Percentiles rank a stretch among this genome's conserved stretches.
Conservation (phyloP, 2,329 filamentous ascomycete species). For the Alternaria sp. region DNA sequence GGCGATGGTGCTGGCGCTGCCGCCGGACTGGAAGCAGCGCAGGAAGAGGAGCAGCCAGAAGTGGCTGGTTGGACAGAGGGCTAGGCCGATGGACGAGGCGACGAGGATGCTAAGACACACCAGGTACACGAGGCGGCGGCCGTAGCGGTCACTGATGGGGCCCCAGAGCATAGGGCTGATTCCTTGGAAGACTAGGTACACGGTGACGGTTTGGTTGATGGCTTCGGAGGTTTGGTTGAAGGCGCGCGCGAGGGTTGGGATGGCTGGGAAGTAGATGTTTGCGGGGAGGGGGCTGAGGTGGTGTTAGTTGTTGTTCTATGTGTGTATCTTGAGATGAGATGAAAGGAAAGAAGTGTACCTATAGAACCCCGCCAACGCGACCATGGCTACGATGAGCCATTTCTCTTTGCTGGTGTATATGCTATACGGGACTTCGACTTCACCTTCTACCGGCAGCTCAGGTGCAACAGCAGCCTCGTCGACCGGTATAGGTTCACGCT, state of each 20-base stretch:
- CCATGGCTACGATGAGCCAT: conserved; percentile 40
- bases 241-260: conserved; percentile 42
- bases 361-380: conserved; percentile 39
- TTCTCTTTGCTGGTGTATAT: conserved; percentile 38
- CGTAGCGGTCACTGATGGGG: conserved; percentile 58
- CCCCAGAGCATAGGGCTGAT: conserved; percentile 60
- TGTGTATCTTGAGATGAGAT: neutral
- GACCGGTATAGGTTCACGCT: conserved; percentile 16
- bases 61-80: conserved; percentile 38
- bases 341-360: conserved; percentile 18
- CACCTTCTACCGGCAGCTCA: conserved; percentile 17
- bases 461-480: conserved; percentile 17
- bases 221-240: conserved; percentile 50
- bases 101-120: conserved; percentile 46
- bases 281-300: conserved; percentile 47
- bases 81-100: conserved; percentile 42
- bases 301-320: neutral
- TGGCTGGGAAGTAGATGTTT: conserved; percentile 49
- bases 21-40: conserved; percentile 47
- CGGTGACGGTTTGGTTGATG: conserved; percentile 60
- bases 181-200: conserved; percentile 58
- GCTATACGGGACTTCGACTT: conserved; percentile 33
- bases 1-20: conserved; percentile 54
- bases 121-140: conserved; percentile 59
- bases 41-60: conserved; percentile 45